These are phyloP conservation scores for Solanum clarkiae DNA, from an alignment of 257 asterid species.

Conservation along the genomic window DNA sequence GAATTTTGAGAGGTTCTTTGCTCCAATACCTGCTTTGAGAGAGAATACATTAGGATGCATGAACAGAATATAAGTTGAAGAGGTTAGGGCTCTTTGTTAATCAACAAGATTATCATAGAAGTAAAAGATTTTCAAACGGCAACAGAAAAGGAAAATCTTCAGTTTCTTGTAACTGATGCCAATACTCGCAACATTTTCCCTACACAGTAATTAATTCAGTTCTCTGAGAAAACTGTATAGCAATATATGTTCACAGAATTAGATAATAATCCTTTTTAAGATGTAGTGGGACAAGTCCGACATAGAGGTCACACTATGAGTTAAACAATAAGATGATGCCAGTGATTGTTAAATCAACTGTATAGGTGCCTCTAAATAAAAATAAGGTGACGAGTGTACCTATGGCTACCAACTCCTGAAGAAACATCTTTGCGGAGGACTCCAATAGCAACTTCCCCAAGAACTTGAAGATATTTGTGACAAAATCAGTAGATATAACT, in stretches of 20 bases:
- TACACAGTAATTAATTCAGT: not conserved
- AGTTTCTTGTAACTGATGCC: not conserved
- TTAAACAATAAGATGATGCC: not conserved
- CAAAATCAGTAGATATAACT: conserved; percentile 33
- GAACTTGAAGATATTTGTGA: conserved; percentile 38
- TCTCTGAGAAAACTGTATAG: not conserved
- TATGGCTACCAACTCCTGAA: conserved; percentile 43
- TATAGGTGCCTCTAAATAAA: not conserved
- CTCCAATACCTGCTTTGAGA: conserved; percentile 39
- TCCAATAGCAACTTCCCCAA: conserved; percentile 67
- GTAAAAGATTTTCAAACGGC: not conserved
- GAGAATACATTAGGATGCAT: conserved; percentile 1
- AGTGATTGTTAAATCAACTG: not conserved
- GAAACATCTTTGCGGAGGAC: conserved; percentile 38
- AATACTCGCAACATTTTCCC: not conserved
- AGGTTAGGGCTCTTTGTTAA: not conserved
- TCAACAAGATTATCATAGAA: not conserved
- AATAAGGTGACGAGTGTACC: conserved; percentile 29
- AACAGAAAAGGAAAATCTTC: not conserved
- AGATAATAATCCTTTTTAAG: not conserved
- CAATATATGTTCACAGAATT: not conserved
- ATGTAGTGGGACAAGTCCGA: not conserved
- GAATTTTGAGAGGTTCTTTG: conserved; percentile 43
- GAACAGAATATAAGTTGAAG: not conserved
- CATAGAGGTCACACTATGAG: not conserved